These are phyloP conservation scores for Candida silvatica DNA, from an alignment of 805 yeast species.

Conservation along the genomic window DNA sequence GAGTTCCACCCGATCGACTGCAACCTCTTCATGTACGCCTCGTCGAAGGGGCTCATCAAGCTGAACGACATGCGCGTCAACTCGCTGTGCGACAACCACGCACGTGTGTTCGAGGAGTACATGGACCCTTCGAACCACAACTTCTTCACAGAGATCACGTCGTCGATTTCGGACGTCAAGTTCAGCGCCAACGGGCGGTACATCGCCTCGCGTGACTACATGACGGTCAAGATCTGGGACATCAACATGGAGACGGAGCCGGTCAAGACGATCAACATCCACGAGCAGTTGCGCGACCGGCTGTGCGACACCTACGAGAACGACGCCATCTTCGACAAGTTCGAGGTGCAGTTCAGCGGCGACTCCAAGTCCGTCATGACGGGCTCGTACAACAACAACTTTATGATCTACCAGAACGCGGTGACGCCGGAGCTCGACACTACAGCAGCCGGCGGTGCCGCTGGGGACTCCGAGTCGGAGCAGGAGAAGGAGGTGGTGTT, in stretches of 20 bases:
- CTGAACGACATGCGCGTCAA: constrained; percentile 94
- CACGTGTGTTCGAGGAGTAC: constrained; percentile 85
- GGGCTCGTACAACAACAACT: constrained; percentile 94
- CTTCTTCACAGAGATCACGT: constrained; percentile 94
- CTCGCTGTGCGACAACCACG: constrained; percentile 86
- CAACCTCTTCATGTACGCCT: constrained; percentile 89
- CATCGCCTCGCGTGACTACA: constrained; percentile 93
- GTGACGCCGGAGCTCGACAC: constrained; percentile 20
- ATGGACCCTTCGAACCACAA: constrained; percentile 89
- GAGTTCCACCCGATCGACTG: constrained; percentile 93
- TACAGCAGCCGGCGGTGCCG: constrained; percentile 15
- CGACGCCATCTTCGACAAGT: constrained; percentile 97
- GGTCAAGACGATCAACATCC: constrained; percentile 87
- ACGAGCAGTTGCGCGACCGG: constrained; percentile 87
- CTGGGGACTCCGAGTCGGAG: no score
- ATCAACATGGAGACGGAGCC: constrained; percentile 95
- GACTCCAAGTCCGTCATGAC: constrained; percentile 91
- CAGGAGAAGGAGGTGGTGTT: constrained; percentile 61
- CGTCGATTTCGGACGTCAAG: constrained; percentile 88
- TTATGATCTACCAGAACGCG: constrained; percentile 91
- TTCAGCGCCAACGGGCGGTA: constrained; percentile 89
- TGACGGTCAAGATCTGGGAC: constrained; percentile 98
- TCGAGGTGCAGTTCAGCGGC: constrained; percentile 92
- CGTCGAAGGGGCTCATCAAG: constrained; percentile 92
- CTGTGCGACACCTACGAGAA: constrained; percentile 96